Base-by-base conservation (phyloP, 192 early-diverging fungal genomes). In the Backusella morwellensis region DNA sequence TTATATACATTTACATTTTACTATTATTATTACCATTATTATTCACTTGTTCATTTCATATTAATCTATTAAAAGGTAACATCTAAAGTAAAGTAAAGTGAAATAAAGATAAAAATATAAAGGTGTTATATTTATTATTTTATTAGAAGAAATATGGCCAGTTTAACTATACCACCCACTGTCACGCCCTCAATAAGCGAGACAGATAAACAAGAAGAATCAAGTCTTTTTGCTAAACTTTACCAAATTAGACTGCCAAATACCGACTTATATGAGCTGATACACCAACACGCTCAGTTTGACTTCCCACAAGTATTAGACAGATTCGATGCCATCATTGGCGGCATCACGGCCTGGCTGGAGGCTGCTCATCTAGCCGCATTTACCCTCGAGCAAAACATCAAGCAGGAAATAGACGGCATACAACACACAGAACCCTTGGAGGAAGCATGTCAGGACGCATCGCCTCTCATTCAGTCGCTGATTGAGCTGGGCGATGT, bases 341-440 rank as follows among this genome's bases (percentile, higher is more conserved):
- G 29, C 29, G 23, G 44, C 29, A 72, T 72, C 15, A 72, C 40
- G 14, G 3, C 15, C 9, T 90, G 89, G 89, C 54, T 90, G n/a
- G 86, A 87, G 66, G 80, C 68, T 17, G 85, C 89, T 21, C 85
- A 90, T 68, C 72, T 90, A 70, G 80, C 82, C 19, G 84, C 88
- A 42, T 87, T 87, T 77, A 84, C 86, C 4, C 79, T 88, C n/a
- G 87, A 87, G 34, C 83, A 87, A 78, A 80, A 88, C 42, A 79
- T 88, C 3, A 81, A 81, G 21, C 86, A 85, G 3, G 74, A 78
- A 0, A 79, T 72, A 1, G 78, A 85, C 21, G 77, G 77, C 42
- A 81, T 82, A 68, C 73, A 85, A 0, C 70, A 80, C 17, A 72
- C 42, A 26, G 70, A 50, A 19, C 77, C 84, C 38, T 78, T 89